These are phyloP conservation scores for Saturnispora serradocipensis DNA, from an alignment of 805 yeast species.

Conservation along the genomic window DNA sequence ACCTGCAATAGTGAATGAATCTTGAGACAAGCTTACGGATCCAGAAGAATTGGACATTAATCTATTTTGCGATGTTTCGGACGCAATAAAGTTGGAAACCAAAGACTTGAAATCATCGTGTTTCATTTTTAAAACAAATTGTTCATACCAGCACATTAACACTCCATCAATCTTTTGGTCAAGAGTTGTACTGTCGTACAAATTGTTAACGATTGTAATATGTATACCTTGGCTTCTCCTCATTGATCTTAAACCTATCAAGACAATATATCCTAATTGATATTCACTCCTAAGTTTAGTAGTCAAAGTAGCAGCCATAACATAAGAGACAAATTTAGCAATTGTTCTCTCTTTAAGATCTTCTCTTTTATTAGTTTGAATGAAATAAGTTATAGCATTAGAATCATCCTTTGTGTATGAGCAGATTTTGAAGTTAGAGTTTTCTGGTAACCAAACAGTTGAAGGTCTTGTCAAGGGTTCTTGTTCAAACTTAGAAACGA, in stretches of 20 bases:
- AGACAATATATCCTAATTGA: conserved; percentile 54
- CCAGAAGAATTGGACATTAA: conserved; percentile 14
- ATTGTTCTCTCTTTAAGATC: conserved; percentile 30
- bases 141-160: conserved; percentile 32
- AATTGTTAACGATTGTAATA: conserved; percentile 46
- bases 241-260: conserved; percentile 46
- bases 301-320: conserved; percentile 35
- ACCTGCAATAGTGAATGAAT: conserved; percentile 17
- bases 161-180: conserved; percentile 40
- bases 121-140: conserved; percentile 22
- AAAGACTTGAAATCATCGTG: conserved; percentile 31
- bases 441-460: conserved; percentile 31
- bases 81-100: conserved; percentile 30
- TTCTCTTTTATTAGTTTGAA: conserved; percentile 46
- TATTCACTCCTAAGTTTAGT: conserved; percentile 44
- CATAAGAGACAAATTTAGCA: conserved; percentile 37
- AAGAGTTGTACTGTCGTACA: conserved; percentile 32
- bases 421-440: conserved; percentile 28
- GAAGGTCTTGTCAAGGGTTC: conserved; percentile 23
- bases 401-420: conserved; percentile 40
- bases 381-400: conserved; percentile 41
- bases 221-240: conserved; percentile 50
- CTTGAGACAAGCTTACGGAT: conserved; percentile 20
- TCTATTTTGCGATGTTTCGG: conserved; percentile 14
- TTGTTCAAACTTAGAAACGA: conserved; percentile 13